phyloP scores from a whole-genome alignment of 2,329 filamentous ascomycete species.

The Xylariales sp. region DNA sequence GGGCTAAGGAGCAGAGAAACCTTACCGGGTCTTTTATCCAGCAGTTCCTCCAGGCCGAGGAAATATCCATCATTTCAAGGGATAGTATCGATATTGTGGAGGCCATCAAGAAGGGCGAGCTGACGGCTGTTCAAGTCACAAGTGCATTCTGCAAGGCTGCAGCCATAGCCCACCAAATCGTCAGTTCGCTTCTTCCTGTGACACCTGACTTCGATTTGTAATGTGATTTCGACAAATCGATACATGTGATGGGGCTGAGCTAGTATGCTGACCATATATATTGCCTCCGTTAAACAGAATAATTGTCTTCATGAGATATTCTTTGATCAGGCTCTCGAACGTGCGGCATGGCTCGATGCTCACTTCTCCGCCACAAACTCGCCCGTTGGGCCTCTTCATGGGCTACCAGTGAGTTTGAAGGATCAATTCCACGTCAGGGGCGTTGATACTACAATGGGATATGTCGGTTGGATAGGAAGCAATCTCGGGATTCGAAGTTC shows the following conservation, averaged over 20 bases:
- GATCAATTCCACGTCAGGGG: conserved; percentile 46
- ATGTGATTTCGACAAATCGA: too few species aligned
- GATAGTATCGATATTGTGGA: conserved; percentile 37
- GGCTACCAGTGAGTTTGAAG: conserved; percentile 45
- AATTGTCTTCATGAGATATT: conserved; percentile 50
- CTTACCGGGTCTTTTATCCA: conserved; percentile 37
- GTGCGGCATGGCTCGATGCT: conserved; percentile 56
- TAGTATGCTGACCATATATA: too few species aligned
- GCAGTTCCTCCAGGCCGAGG: conserved; percentile 35
- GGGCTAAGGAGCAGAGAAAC: conserved; percentile 30
- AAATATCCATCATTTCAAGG: conserved; percentile 32
- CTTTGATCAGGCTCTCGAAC: conserved; percentile 41
- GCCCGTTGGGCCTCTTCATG: conserved; percentile 56
- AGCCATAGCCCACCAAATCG: conserved; percentile 60
- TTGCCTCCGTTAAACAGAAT: background rate
- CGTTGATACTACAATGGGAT: conserved; percentile 44
- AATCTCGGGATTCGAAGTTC: conserved; percentile 52
- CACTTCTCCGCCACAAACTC: conserved; percentile 51
- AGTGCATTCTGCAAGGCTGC: conserved; percentile 62
- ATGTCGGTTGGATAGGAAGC: conserved; percentile 49
- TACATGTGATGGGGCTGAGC: too few species aligned
- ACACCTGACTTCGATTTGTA: background rate
- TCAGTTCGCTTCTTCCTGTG: conserved; percentile 28
- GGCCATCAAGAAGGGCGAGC: conserved; percentile 39
- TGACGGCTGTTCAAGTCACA: conserved; percentile 44